A percentile compares a stretch with the other conserved stretches of the same genome.
phyloP scores from a whole-genome alignment of 805 yeast species.

The Sugiyamaella marilandica region DNA sequence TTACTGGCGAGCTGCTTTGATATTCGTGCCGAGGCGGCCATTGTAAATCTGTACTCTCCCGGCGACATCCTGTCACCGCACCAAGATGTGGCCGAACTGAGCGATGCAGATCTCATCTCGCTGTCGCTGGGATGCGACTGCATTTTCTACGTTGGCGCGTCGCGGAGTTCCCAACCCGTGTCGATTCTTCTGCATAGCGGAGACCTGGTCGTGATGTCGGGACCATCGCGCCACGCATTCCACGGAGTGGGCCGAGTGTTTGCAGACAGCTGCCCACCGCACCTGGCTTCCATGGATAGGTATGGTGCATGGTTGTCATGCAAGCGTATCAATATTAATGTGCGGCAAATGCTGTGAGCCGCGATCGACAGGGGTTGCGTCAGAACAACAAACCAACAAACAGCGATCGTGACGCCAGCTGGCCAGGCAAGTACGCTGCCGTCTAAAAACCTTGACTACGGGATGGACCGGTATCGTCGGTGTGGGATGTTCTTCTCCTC shows the following conservation, averaged over 20 bases:
- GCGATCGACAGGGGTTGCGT: too few relatives aligned
- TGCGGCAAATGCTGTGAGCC: slow-evolving; percentile 35
- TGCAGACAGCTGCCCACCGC: slow-evolving; percentile 31
- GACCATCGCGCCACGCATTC: slow-evolving; percentile 36
- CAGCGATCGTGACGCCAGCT: neutral
- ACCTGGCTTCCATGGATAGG: slow-evolving; percentile 14
- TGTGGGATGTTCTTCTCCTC: too few relatives aligned
- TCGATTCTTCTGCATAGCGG: slow-evolving; percentile 37
- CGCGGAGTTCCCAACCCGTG: slow-evolving; percentile 26
- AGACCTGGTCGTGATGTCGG: slow-evolving; percentile 40
- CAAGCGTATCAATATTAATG: slow-evolving; percentile 38
- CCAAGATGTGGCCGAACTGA: slow-evolving; percentile 40
- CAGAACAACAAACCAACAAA: neutral
- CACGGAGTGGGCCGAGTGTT: slow-evolving; percentile 42
- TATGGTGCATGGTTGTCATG: slow-evolving; percentile 31
- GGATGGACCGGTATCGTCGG: too few relatives aligned
- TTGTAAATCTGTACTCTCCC: slow-evolving; percentile 40
- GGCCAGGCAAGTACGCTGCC: too few relatives aligned
- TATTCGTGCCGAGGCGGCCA: slow-evolving; percentile 37
- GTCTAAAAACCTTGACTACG: too few relatives aligned
- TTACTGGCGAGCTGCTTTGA: slow-evolving; percentile 24
- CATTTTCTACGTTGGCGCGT: slow-evolving; percentile 33
- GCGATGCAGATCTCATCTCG: slow-evolving; percentile 35
- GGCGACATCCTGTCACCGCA: slow-evolving; percentile 43
- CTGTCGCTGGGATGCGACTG: slow-evolving; percentile 39